A percentile compares a stretch with the other conserved stretches of the same genome.
Conservation (phyloP, 352 stramenopile species). For the Phytopythium vexans region DNA sequence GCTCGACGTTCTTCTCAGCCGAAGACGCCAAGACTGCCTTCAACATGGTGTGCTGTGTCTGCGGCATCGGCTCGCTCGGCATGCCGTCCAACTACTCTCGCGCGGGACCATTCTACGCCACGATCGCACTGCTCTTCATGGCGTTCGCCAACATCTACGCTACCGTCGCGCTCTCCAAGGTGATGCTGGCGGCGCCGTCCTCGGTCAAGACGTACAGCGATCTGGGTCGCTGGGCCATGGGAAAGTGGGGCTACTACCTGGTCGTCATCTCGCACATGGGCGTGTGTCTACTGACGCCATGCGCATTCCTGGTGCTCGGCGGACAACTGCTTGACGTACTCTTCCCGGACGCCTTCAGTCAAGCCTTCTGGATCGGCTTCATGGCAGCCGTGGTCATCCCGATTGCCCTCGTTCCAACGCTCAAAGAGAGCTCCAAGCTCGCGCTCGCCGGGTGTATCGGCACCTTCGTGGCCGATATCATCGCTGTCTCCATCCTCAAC, state of each 20-base stretch:
- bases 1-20: constrained; percentile 30
- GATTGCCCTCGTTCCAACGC: constrained; percentile 34
- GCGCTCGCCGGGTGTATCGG: constrained; percentile 37
- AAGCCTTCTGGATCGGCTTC: constrained; percentile 40
- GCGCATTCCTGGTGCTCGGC: constrained; percentile 45
- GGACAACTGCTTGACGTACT: constrained; percentile 33
- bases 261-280: constrained; percentile 34
- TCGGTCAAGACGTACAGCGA: constrained; percentile 48
- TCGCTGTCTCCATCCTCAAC: constrained; percentile 30
- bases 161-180: constrained; percentile 40
- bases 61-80: constrained; percentile 54
- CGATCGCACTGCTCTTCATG: constrained; percentile 50
- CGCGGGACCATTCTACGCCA: constrained; percentile 35
- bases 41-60: constrained; percentile 52
- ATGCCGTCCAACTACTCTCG: constrained; percentile 53
- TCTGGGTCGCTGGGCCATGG: constrained; percentile 40
- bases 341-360: constrained; percentile 38
- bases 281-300: constrained; percentile 35
- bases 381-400: constrained; percentile 35
- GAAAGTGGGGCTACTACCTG: constrained; percentile 28
- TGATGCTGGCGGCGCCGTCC: constrained; percentile 40
- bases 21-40: constrained; percentile 44
- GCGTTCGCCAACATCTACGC: constrained; percentile 44
- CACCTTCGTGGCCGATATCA: constrained; percentile 38
- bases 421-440: constrained; percentile 37